Percentiles rank a stretch among this genome's conserved stretches.
phyloP scores from a whole-genome alignment of 345 rosid species.

The Geranium rotundifolium region DNA sequence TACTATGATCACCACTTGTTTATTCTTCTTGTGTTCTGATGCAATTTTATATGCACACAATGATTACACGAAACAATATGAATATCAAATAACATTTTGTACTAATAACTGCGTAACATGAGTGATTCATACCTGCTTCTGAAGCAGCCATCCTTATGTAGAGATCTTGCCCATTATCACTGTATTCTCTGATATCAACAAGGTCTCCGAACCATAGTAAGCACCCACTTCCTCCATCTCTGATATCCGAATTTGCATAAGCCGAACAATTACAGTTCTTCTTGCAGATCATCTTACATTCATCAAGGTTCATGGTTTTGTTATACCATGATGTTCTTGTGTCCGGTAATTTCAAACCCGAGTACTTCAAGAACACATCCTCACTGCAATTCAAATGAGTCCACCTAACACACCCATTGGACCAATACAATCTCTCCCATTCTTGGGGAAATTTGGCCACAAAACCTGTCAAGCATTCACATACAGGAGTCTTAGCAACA shows the following conservation, averaged over 20 bases:
- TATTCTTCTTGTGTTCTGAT: too few species aligned
- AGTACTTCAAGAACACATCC: too few species aligned
- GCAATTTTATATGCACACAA: too few species aligned
- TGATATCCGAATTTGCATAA: conserved; percentile 12
- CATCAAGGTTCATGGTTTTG: conserved; percentile 1
- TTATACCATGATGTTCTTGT: conserved; percentile 3
- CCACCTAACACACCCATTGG: too few species aligned
- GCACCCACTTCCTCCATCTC: conserved; percentile 14
- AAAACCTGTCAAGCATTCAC: conserved; percentile 12
- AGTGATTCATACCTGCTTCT: conserved; percentile 8
- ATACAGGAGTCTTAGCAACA: neutral
- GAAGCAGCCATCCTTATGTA: conserved; percentile 13
- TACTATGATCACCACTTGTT: too few species aligned
- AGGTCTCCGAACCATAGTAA: conserved; percentile 14
- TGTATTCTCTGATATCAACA: conserved; percentile 1
- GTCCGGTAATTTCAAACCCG: conserved; percentile 6
- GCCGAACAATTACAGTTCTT: conserved; percentile 16
- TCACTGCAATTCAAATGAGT: neutral
- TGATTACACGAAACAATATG: too few species aligned
- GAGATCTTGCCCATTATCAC: conserved; percentile 10
- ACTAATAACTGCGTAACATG: neutral
- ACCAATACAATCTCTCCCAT: conserved; percentile 4
- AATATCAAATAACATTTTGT: too few species aligned
- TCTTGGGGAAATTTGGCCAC: conserved; percentile 2
- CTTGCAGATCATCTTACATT: conserved; percentile 11